phyloP scores from a whole-genome alignment of 1,139 yeast species.

The Blastobotrys ciferrii region DNA sequence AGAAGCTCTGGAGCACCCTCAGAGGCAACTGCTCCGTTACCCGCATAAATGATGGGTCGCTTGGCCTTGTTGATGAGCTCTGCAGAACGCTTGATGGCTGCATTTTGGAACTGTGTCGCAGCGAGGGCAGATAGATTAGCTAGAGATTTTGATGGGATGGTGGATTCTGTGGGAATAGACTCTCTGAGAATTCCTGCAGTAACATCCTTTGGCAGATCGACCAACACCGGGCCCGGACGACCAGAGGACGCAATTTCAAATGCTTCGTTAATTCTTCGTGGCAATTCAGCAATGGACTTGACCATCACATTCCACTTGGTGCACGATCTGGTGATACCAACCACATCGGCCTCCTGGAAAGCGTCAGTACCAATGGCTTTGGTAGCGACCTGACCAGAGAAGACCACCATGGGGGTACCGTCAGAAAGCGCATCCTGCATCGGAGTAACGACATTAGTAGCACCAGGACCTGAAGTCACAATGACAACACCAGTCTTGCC shows the following conservation, averaged over 20 bases:
- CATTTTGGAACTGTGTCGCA: conserved; percentile 72
- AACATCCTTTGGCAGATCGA: conserved; percentile 96
- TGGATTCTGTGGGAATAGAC: conserved; percentile 81
- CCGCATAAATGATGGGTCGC: conserved; percentile 85
- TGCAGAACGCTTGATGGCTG: conserved; percentile 76
- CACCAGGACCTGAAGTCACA: conserved; percentile 98
- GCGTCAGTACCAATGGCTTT: conserved; percentile 96
- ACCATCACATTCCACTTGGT: conserved; percentile 99
- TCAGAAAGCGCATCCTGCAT: conserved; percentile 97
- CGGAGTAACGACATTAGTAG: conserved; percentile 95
- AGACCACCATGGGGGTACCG: conserved; percentile 97
- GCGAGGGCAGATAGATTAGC: conserved; percentile 68
- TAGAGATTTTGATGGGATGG: conserved; percentile 80
- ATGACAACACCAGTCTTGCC: conserved; percentile 99
- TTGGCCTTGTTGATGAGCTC: conserved; percentile 75
- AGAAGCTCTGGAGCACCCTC: conserved; percentile 78
- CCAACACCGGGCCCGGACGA: conserved; percentile 97
- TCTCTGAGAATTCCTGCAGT: conserved; percentile 86
- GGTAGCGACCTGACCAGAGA: conserved; percentile 96
- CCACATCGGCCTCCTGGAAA: conserved; percentile 97
- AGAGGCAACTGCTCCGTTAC: conserved; percentile 82
- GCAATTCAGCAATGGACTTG: conserved; percentile 87
- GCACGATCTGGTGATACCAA: conserved; percentile 95
- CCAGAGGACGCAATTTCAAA: conserved; percentile 95
- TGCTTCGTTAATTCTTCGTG: conserved; percentile 94